These are phyloP conservation scores for Eragrostis curvula DNA, from an alignment of 176 grass and related monocot genomes.

Conservation along the genomic window DNA sequence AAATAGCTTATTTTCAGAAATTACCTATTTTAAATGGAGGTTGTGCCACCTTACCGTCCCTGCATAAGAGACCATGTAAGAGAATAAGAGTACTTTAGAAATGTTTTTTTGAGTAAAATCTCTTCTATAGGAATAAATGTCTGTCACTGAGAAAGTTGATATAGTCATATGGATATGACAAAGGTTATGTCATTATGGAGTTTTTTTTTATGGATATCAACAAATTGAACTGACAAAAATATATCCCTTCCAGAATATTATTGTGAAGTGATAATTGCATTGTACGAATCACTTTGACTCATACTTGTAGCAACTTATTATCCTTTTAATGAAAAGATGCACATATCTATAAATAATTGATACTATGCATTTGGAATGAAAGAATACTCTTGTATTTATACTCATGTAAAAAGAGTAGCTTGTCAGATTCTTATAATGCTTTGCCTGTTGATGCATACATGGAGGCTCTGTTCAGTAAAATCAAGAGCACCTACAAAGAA, in stretches of 20 bases:
- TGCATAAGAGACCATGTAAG: no score
- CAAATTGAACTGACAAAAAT: neutral
- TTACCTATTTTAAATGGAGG: no score
- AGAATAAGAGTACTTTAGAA: no score
- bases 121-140: no score
- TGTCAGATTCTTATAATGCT: neutral
- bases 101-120: no score
- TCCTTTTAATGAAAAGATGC: neutral
- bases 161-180: no score
- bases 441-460: constrained; percentile 25
- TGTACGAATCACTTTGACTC: neutral
- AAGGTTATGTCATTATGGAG: no score
- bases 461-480: constrained; percentile 63
- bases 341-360: neutral
- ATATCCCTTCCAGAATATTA: neutral
- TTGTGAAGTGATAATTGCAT: neutral
- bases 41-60: no score
- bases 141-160: no score
- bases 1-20: no score
- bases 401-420: neutral
- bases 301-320: neutral
- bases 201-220: no score
- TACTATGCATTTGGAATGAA: neutral
- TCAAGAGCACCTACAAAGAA: constrained; percentile 58
- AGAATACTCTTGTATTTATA: neutral